These are phyloP conservation scores for Oryza coarctata DNA, from an alignment of 176 grass and related monocot species.

Conservation along the genomic window DNA sequence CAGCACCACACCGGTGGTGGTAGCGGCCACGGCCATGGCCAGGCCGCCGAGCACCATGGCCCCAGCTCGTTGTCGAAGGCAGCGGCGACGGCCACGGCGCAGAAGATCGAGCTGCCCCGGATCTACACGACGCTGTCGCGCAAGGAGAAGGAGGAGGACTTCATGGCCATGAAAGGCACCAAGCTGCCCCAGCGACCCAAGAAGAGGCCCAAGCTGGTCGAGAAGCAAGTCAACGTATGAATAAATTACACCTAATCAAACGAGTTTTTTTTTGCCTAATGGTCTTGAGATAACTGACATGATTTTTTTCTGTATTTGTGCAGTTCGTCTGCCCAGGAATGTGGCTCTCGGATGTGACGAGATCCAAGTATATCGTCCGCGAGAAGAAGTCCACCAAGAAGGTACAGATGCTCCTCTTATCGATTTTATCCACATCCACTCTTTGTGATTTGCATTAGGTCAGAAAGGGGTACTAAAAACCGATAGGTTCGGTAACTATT, in stretches of 20 bases:
- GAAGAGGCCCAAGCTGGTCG: constrained; percentile 63
- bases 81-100: neutral
- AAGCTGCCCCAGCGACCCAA: constrained; percentile 82
- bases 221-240: constrained; percentile 58
- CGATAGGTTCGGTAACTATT: neutral
- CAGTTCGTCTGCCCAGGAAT: constrained; percentile 66
- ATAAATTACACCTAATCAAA: neutral
- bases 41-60: neutral
- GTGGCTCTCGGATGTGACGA: constrained; percentile 74
- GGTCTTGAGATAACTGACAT: neutral
- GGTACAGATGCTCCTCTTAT: constrained; percentile 30
- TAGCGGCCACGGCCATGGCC: neutral
- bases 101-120: constrained; percentile 59
- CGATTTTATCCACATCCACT: neutral
- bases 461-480: neutral
- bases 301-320: neutral
- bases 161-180: constrained; percentile 67
- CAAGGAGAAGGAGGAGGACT: constrained; percentile 88
- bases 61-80: constrained; percentile 16
- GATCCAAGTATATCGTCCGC: constrained; percentile 71
- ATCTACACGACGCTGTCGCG: constrained; percentile 68
- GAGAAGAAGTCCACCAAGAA: constrained; percentile 88
- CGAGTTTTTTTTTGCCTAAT: neutral
- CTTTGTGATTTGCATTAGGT: neutral
- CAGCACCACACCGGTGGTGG: neutral